Base-by-base conservation (phyloP, 441 rosid species). In the Adansonia rubrostipa region DNA sequence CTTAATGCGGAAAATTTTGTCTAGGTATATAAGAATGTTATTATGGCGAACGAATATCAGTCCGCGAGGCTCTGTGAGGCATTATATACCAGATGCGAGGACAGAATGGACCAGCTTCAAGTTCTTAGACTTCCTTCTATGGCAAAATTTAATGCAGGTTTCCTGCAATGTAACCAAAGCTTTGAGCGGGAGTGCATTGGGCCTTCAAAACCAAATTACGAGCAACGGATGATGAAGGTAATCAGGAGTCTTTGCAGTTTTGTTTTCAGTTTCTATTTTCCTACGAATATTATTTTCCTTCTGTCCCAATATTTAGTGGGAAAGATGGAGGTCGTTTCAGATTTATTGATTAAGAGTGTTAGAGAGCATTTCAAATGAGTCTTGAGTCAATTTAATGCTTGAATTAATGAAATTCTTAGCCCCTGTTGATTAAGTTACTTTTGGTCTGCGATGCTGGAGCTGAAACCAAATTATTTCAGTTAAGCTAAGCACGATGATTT, bases 61-160 rank as follows among this genome's bases (percentile, higher is more conserved):
- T 96, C 99, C 15, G 87, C 99, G 60, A 96, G 89, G 86, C 94
- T 93, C 51, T 96, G 99, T 6, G 99, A 96, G 88, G 80, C 87
- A 22, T 79, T 93, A 48, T 96, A 90, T 82, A 87, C 93, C 54
- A 87, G 68, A 69, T 96, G 99, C 48, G 99, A 96, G 86, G 99
- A 94, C 85, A 91, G 81, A 82, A 96, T 96, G 99, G 99, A 96
- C 88, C 97, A 90, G 77, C 95, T 96, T 87, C 99, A 96, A 82
- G 87, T 90, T 86, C 99, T 96, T 74, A 87, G 94, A 77, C 98
- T 96, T 83, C 99, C 99, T 83, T 92, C 99, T 67, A 94, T 96
- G 98, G 97, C 99, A 74, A 96, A 96, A 84, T 96, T 96, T 83
- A 92, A 93, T 80, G 98, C 98, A 9, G 99, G 99, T 76, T 91